Percentiles rank a stretch among this genome's conserved stretches.
These are phyloP conservation scores for Leptographium radiaticola DNA, from an alignment of 2,329 filamentous ascomycete species.

Conservation along the genomic window DNA sequence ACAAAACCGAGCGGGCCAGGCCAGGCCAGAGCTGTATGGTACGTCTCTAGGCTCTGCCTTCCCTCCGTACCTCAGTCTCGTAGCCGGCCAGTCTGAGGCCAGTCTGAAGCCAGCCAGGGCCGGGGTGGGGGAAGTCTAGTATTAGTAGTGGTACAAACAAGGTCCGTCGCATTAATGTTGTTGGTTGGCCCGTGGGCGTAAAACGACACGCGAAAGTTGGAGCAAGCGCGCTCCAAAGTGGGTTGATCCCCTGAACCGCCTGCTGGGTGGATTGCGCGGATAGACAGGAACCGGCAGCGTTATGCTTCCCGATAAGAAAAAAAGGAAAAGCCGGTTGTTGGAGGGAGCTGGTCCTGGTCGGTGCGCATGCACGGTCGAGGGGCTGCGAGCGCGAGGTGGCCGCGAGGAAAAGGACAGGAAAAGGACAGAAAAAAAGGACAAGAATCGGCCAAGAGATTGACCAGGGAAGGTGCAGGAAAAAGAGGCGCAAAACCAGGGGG, in stretches of 20 bases:
- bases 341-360: background rate
- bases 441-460: background rate
- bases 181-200: background rate
- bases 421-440: background rate
- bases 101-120: too few relatives aligned
- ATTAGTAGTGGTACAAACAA: background rate
- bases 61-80: background rate
- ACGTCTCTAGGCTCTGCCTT: background rate
- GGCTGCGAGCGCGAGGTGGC: background rate
- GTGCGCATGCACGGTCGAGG: background rate
- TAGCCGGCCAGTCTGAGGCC: background rate
- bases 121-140: background rate
- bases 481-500: background rate
- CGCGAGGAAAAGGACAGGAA: background rate
- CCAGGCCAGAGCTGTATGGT: background rate
- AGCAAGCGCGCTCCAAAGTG: slow-evolving; percentile 21
- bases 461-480: background rate
- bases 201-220: slow-evolving; percentile 15
- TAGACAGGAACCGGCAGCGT: background rate
- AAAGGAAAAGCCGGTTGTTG: background rate
- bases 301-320: background rate
- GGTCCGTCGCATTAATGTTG: background rate
- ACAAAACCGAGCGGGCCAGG: background rate
- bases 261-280: background rate
- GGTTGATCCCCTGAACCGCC: background rate